Base-by-base conservation (phyloP, 2,329 filamentous ascomycete species). In the Fusarium sp. region DNA sequence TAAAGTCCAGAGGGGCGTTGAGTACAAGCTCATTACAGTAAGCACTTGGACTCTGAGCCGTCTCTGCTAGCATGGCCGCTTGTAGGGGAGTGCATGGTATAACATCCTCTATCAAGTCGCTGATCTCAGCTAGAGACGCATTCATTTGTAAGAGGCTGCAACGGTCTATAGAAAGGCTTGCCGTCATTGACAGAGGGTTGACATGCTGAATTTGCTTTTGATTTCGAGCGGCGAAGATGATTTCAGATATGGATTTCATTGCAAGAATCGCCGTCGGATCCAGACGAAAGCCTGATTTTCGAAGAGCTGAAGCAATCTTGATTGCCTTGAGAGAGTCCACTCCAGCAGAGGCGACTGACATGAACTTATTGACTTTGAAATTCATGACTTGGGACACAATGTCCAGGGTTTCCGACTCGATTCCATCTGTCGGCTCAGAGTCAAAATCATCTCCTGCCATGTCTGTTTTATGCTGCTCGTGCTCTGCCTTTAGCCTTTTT, bases 1-100 rank as follows among this genome's bases (percentile, higher is more conserved):
- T 66, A 29, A 79, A 69, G 1, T 67, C 58, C 0, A 72, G 39
- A 1, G 80, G 71, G 10, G 90, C 75, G n/a, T 84, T 78, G 1
- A 96, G 72, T 65, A 90, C 84, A 10, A 95, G 78, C 79, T 88
- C 88, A 66, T 97, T 97, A 75, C 89, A 90, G 71, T 97, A 97
- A 8, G 88, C 81, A 42, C 75, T 76, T 2, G 79, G 62, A 57
- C 88, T 79, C 15, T 78, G 79, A 3, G 80, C 74, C 1, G 91
- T 93, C 75, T 96, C 92, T 0, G 85, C 80, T 14, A 97, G 80
- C 92, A 97, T 96, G 2, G 91, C 88, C 15, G 83, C 78, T 68
- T 97, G 93, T 9, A 95, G 79, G 13, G 87, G 82, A 4, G 88
- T 93, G 71, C 91, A 95, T 5, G 82, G 82, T 15, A 82, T 71